Evolutionary conservation across 2,329 filamentous ascomycete species (phyloP).

Genomic region (Kalaharituber pfeilii): DNA sequence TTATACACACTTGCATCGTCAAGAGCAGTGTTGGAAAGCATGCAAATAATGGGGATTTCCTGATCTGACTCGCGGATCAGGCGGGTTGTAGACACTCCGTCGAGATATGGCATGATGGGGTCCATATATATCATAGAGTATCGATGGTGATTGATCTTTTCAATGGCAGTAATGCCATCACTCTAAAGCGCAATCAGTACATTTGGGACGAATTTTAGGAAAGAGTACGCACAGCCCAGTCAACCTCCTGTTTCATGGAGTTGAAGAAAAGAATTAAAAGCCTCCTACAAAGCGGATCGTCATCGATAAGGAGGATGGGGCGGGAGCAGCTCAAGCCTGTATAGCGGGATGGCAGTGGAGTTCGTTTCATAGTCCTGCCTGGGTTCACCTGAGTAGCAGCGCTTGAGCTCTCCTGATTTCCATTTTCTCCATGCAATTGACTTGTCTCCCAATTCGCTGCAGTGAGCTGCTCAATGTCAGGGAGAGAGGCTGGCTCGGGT

Average conservation of each 20-base stretch:
- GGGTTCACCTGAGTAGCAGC: too few relatives aligned
- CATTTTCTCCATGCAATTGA: too few relatives aligned
- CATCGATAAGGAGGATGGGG: background rate
- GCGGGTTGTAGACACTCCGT: slow-evolving; percentile 86
- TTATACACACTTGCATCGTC: slow-evolving; percentile 97
- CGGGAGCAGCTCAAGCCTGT: background rate
- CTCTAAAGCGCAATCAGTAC: slow-evolving; percentile 34
- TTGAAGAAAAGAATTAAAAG: background rate
- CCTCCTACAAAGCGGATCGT: background rate
- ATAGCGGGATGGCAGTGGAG: background rate
- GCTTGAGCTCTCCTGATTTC: too few relatives aligned
- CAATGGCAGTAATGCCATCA: slow-evolving; percentile 80
- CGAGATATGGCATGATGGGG: slow-evolving; percentile 92
- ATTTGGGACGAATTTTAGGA: background rate
- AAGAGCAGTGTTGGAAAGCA: slow-evolving; percentile 95
- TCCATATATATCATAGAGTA: slow-evolving; percentile 69
- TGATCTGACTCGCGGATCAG: slow-evolving; percentile 77
- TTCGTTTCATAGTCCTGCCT: background rate
- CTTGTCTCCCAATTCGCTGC: too few relatives aligned
- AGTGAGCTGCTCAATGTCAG: too few relatives aligned
- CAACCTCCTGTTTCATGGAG: background rate
- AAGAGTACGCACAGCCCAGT: background rate
- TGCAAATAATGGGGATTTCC: slow-evolving; percentile 77
- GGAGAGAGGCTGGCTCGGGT: too few relatives aligned
- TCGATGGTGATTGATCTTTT: slow-evolving; percentile 39